phyloP scores from a whole-genome alignment of 345 rosid species.

The Hirschfeldia incana region DNA sequence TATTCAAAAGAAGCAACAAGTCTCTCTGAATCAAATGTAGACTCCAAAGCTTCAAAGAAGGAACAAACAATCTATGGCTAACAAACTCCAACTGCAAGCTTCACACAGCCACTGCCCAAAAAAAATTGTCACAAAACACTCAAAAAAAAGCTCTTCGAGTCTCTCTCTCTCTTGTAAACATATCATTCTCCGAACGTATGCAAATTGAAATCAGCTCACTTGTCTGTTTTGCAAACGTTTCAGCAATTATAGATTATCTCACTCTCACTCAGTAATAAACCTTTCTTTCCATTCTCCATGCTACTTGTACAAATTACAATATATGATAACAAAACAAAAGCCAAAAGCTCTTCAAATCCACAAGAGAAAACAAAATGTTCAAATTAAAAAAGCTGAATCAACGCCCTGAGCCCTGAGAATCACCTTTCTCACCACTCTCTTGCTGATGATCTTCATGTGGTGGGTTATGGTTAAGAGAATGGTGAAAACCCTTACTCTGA shows the following conservation, averaged over 20 bases:
- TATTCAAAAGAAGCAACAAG: constrained; percentile 56
- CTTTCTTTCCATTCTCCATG: constrained; percentile 33
- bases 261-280: constrained; percentile 45
- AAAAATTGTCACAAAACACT: constrained; percentile 26
- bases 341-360: constrained; percentile 40
- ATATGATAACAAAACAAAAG: constrained; percentile 38
- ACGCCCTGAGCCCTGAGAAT: constrained; percentile 87
- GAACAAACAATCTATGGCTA: constrained; percentile 50
- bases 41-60: constrained; percentile 34
- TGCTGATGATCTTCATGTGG: constrained; percentile 44
- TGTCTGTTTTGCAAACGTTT: constrained; percentile 21
- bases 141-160: too few relatives aligned
- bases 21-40: constrained; percentile 41
- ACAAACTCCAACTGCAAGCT: constrained; percentile 68
- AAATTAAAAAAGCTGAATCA: constrained; percentile 1
- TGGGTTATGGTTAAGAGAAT: constrained; percentile 11
- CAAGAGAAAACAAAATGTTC: constrained; percentile 19
- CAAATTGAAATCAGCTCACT: constrained; percentile 27
- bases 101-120: constrained; percentile 29
- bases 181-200: constrained; percentile 20
- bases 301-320: constrained; percentile 54
- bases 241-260: constrained; percentile 40
- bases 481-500: constrained; percentile 53
- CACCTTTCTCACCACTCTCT: constrained; percentile 57
- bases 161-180: too few relatives aligned